Base-by-base conservation (phyloP, 768 basidiomycete genomes). In the Pholiota conissans region DNA sequence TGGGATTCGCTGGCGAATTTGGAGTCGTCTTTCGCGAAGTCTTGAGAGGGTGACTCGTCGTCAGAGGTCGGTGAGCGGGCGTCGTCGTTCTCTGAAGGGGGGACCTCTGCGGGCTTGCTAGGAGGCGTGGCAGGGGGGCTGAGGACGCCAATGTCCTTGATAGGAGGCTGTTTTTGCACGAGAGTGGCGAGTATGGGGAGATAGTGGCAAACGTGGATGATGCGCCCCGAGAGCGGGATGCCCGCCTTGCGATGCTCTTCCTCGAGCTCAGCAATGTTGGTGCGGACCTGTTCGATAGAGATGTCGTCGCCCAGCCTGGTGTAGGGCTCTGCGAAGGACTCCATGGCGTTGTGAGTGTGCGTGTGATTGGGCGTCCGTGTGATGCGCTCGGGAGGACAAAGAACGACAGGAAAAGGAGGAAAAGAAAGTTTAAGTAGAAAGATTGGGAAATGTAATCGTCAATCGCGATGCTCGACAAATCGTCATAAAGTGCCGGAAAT, bases 161-260 rank as follows among this genome's bases (percentile, higher is more conserved):
- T 11, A 5, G 50, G 40, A 3, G 50, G 40, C 14, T 74, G 70
- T 61, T 81, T 71, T 13, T 60, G 30, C 26, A 45, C 35, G 67
- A 91, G 80, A 30, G 89, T 84, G 26, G 87, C 84, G 47, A 80
- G 76, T 67, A 95, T 79, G 60, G 93, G 93, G 55, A 95, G 86
- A 68, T 94, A 91, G 72, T 95, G 93, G 74, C 86, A 90, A 61
- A 97, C 87, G 65, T 96, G 95, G 65, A 98, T 83, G 70, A 97
- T 90, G 40, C 95, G 84, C 1, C 95, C 95, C 4, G 89, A 89
- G 40, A 97, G 83, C 1, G 84, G 78, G 55, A 90, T 84, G 40
- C 86, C 89, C 56, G 87, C 84, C 1, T 82, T 81, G 53, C 74
- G 76, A 71, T 91, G 90, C 54, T 89, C 80, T 0, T 80, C 80